Evolutionary conservation across 371 early-diverging fungal genomes (phyloP).

Genomic region (Apophysomyces sp.): DNA sequence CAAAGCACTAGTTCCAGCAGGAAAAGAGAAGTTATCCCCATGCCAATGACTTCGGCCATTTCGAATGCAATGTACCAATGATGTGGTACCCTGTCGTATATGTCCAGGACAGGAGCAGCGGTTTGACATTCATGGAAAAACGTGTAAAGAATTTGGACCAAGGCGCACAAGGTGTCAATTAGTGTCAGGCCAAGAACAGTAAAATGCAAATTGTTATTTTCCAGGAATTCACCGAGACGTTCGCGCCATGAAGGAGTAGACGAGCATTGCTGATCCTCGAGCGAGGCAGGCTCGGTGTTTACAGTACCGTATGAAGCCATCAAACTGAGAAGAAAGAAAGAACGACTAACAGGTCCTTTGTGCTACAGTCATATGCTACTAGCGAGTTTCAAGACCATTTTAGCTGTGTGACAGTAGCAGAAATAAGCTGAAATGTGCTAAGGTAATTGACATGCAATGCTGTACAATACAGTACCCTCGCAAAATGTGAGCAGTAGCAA

Average conservation of each 20-base stretch:
- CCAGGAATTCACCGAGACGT: constrained; percentile 36
- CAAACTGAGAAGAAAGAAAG: not conserved
- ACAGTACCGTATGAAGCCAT: constrained; percentile 23
- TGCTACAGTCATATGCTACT: no score
- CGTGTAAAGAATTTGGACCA: constrained; percentile 28
- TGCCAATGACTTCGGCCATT: constrained; percentile 29
- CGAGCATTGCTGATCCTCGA: not conserved
- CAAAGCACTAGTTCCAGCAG: constrained; percentile 33
- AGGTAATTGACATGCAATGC: no score
- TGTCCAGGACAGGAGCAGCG: not conserved
- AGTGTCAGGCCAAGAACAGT: constrained; percentile 29
- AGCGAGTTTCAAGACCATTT: no score
- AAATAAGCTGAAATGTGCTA: no score
- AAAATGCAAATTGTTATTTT: constrained; percentile 30
- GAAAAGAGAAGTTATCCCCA: constrained; percentile 37
- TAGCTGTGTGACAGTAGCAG: no score
- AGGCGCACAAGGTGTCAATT: constrained; percentile 36
- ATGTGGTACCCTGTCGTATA: not conserved
- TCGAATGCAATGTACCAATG: constrained; percentile 25
- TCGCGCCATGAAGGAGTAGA: constrained; percentile 23
- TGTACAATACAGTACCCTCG: no score
- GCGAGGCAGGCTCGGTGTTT: constrained; percentile 4
- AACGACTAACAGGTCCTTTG: no score
- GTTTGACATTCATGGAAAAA: constrained; percentile 27
- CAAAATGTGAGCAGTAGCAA: no score